Evolutionary conservation across 2,329 filamentous ascomycete species (phyloP), one percentile per base, ranked within the genome.

Genomic region (Diaporthe nobilis): DNA sequence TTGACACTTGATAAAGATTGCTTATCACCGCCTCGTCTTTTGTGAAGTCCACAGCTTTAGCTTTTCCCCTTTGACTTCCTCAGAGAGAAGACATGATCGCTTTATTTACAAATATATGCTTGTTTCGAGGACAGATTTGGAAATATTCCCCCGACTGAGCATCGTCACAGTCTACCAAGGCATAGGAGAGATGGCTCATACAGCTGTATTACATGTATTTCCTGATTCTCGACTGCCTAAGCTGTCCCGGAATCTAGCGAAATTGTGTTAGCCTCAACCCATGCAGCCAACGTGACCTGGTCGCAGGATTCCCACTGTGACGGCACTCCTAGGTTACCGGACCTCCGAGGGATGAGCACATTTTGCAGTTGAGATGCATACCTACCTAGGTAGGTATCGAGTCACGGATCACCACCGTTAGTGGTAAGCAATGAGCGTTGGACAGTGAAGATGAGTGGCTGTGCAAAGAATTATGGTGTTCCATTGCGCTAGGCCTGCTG

Each of bases 401-500:
- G 47, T 37, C 22, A 51, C 63, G 20, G 44, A 34, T 49, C 63
- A 68, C 20, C 44, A 25, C 20, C 22, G 12, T 39, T 17, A 51
- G 28, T 51, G 63, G 12, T 4, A 20, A 25, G 15, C 44, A 22
- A 0, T 51, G 63, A 39, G 2, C 13, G 13, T n/a, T 39, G 12
- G 8, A 37, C 12, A 25, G 31, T 68, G 47, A 25, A 25, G 6
- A n/a, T 53, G 9, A 68, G 44, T 53, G 63, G 63, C 63, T 68
- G 63, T 68, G 63, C 63, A 68, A 39, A 34, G 22, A n/a, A 37
- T 34, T 68, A 3, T 25, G 47, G 13, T 68, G 63, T 68, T 68
- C 47, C 47, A 68, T 68, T 53, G 47, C 47, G 39, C 47, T 17
- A 67, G 44, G 31, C 9, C 60, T 12, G 15, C 2, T 25, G 13